Conservation (phyloP, 2,329 filamentous ascomycete genomes). For the Ascosphaera apis region DNA sequence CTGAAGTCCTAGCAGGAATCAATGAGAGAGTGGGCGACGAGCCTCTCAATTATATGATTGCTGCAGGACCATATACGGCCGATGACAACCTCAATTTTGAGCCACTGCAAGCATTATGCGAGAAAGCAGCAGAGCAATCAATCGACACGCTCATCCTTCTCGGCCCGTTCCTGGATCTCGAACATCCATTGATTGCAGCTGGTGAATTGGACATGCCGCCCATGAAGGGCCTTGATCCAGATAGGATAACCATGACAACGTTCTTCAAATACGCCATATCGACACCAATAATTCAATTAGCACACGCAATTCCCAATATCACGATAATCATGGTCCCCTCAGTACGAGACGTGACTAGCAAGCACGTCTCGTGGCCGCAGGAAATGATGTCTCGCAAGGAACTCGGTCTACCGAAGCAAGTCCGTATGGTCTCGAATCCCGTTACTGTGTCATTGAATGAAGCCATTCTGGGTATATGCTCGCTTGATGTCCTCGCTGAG, state of each 20-base stretch:
- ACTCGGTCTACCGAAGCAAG: conserved; percentile 55
- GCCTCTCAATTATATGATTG: conserved; percentile 55
- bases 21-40: conserved; percentile 43
- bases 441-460: conserved; percentile 82
- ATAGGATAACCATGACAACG: conserved; percentile 57
- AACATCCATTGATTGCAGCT: conserved; percentile 66
- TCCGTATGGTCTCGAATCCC: conserved; percentile 65
- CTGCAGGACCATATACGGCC: conserved; percentile 72
- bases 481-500: conserved; percentile 66
- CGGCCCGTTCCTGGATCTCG: conserved; percentile 76
- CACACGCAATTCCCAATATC: conserved; percentile 46
- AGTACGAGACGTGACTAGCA: conserved; percentile 56
- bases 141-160: conserved; percentile 59
- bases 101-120: conserved; percentile 59
- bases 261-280: conserved; percentile 67
- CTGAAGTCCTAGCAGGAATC: conserved; percentile 41
- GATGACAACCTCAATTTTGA: conserved; percentile 85
- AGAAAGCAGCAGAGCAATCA: conserved; percentile 47
- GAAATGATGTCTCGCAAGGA: conserved; percentile 47
- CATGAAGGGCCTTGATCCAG: conserved; percentile 43
- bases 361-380: conserved; percentile 72
- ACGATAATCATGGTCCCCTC: conserved; percentile 69
- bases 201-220: conserved; percentile 59
- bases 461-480: conserved; percentile 55
- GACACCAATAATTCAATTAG: conserved; percentile 46